Evolutionary conservation across 2,329 filamentous ascomycete genomes (phyloP).

Genomic region (Ramularia endophylla): DNA sequence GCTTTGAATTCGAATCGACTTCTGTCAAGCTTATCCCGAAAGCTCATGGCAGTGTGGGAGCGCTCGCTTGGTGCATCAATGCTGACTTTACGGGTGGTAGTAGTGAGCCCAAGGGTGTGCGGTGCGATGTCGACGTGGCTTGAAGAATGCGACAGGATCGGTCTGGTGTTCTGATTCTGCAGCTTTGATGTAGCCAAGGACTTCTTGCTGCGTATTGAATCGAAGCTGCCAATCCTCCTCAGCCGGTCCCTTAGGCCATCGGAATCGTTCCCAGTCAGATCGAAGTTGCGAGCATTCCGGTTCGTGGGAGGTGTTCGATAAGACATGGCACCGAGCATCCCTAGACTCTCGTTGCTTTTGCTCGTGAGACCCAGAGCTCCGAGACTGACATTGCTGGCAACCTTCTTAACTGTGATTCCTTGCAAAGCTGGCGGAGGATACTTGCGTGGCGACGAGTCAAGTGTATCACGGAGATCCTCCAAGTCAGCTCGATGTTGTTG

Average conservation of each 20-base stretch:
- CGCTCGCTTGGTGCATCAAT: constrained; percentile 12
- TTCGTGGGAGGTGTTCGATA: constrained; percentile 21
- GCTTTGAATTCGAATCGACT: constrained; percentile 32
- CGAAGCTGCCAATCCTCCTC: constrained; percentile 24
- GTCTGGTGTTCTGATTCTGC: constrained; percentile 9
- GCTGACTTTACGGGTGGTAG: constrained; percentile 14
- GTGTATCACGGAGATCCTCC: constrained; percentile 34
- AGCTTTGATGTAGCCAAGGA: constrained; percentile 4
- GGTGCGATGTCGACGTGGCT: constrained; percentile 16
- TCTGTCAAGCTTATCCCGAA: constrained; percentile 26
- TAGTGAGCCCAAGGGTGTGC: constrained; percentile 21
- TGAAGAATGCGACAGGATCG: constrained; percentile 1
- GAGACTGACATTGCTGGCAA: constrained; percentile 23
- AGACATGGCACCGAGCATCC: constrained; percentile 17
- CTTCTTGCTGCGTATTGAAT: constrained; percentile 22
- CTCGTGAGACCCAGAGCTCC: constrained; percentile 16
- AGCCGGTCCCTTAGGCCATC: constrained; percentile 20
- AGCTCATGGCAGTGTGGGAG: constrained; percentile 19
- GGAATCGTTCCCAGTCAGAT: constrained; percentile 1
- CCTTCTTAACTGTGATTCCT: constrained; percentile 18
- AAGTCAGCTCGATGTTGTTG: constrained; percentile 38
- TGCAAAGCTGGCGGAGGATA: constrained; percentile 20
- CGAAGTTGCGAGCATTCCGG: constrained; percentile 1
- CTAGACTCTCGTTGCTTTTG: constrained; percentile 16
- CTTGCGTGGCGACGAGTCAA: constrained; percentile 43